Base-by-base conservation (phyloP, 305 asterid genomes). In the Andrographis paniculata region DNA sequence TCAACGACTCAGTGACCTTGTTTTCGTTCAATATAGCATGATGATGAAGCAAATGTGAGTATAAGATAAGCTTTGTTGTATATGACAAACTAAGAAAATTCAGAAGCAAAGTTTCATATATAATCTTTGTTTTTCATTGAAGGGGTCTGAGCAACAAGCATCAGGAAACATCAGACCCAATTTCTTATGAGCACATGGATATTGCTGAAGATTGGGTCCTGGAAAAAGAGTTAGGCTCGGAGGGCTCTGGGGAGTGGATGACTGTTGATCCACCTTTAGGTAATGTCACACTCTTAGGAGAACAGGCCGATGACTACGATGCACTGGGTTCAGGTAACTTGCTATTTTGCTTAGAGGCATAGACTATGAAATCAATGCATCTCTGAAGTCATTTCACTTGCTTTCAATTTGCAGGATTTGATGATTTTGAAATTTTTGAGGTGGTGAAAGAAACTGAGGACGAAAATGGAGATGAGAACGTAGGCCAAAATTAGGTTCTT, bases 11-110 rank as follows among this genome's bases (percentile, higher is more conserved):
- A 71, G 64, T 9, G 96, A 86, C 67, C 76, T 80, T 52, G 78
- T 65, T 44, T 86, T 76, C 56, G 95, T 73, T 52, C 96, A 73
- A 50, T 75, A 75, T 62, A 89, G 82, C 71, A 65, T 86, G 84
- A 67, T 73, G 67, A 44, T 82, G 67, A 78, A 73, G 82, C 86
- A 80, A 48, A 67, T 78, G 95, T 89, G 67, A 72, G 81, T 61
- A 28, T 33, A 59, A 19, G 42, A 53, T 40, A 13, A 46, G 10
- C 43, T 20, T 48, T 14, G 23, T 9, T 6, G 6, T 11, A 44
- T 60, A 28, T 46, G 12, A 47, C 22, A 16, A 53, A 21, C 53
- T 17, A 15, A 20, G 46, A 35, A 56, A 24, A 21, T 37, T 47
- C 10, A 52, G 50, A 47, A 6, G 33, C 23, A 22, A 55, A 33